Evolutionary conservation across 2,329 filamentous ascomycete genomes (phyloP), one percentile per base, ranked within the genome.

Genomic region (Pyricularia sp.): DNA sequence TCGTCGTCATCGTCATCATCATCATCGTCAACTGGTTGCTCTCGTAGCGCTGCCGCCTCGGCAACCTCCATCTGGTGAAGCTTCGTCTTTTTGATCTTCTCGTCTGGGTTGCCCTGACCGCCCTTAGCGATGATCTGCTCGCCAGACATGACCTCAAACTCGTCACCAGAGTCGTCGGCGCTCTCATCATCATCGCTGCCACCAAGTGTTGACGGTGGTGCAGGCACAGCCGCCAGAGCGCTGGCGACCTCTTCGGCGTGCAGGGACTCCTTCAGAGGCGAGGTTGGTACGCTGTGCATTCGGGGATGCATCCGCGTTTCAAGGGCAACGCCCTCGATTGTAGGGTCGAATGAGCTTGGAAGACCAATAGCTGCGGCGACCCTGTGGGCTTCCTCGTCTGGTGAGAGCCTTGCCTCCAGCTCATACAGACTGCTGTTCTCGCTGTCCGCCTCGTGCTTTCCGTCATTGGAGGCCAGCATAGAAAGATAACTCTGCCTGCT

Each of bases 401-500:
- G 79, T 0, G 85, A 85, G 61, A 87, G 81, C 59, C 81, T 79
- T 2, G 82, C 79, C 75, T 88, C 85, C 25, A 87, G 79, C 72
- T 86, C 83, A 74, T 86, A 87, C 9, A 80, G 77, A 72, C 81
- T 83, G 72, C 81, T 83, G 55, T 80, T 80, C 69, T 85, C 83
- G 75, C 81, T 84, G 70, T 88, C 84, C 71, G 85, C 85, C 74
- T 88, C 86, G 73, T 88, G 86, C 66, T 81, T 82, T 42, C 85
- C 85, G 64, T 81, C 77, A 10, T 79, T 84, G 73, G 91, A 85
- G 67, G 91, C 87, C 11, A 97, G 81, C 78, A 97, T 93, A 68
- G 90, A 86, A 67, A 89, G 84, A 77, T 97, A 97, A 64, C 89
- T 91, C 72, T 91, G 88, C 42, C 93, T 86, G 20, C 82, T 84